Evolutionary conservation across 75 land plant genomes (phyloP).

Genomic region (Pinus albicaulis): DNA sequence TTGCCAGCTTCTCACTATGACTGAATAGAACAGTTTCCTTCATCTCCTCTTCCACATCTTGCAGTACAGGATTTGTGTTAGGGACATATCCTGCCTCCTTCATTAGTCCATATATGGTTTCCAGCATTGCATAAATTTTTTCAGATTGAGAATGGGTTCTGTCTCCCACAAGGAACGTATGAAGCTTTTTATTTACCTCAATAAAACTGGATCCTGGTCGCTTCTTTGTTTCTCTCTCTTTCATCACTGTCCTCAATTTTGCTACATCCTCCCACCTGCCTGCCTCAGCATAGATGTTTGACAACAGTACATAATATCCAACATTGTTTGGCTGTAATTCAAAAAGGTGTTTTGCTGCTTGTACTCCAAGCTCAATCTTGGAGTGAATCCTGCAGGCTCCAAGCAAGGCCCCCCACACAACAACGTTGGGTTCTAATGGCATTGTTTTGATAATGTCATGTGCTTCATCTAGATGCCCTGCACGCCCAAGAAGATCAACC

Average conservation of each 20-base stretch:
- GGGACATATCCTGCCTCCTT: not conserved
- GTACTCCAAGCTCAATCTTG: not conserved
- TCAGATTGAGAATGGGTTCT: not conserved
- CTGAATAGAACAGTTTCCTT: not conserved
- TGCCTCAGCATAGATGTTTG: not conserved
- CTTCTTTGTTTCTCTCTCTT: not conserved
- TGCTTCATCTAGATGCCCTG: not conserved
- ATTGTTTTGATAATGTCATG: not conserved
- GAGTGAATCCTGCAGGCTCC: not conserved
- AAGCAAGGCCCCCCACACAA: not conserved
- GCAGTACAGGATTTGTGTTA: not conserved
- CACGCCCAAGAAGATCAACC: constrained; percentile 1
- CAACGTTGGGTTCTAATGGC: not conserved
- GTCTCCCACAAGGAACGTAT: not conserved
- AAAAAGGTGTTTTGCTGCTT: not conserved
- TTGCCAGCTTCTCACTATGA: constrained; percentile 1
- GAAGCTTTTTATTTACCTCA: not conserved
- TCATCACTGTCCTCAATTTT: not conserved
- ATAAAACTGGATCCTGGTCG: not conserved
- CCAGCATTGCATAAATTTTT: constrained; percentile 1
- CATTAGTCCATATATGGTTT: not conserved
- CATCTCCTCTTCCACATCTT: not conserved
- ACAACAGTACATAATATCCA: not conserved
- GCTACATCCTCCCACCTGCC: not conserved
- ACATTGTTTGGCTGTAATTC: not conserved